A percentile compares a stretch with the other conserved stretches of the same genome.
These are phyloP conservation scores for Parafenestella ontariensis DNA, from an alignment of 2,329 filamentous ascomycete species.

Conservation along the genomic window DNA sequence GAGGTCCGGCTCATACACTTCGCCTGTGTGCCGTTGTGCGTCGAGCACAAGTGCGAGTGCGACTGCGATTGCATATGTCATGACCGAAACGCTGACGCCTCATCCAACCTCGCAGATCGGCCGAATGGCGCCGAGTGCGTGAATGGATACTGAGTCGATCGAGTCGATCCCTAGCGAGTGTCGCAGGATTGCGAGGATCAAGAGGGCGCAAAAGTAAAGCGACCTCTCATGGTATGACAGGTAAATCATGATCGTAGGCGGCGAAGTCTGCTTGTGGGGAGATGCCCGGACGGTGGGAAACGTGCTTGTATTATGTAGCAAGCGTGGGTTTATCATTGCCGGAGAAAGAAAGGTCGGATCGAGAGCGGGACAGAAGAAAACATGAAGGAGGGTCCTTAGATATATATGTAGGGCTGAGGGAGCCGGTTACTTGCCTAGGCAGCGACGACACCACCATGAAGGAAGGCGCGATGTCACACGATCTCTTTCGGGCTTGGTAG, in stretches of 20 bases:
- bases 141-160: not conserved
- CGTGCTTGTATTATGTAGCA: constrained; percentile 8
- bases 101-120: constrained; percentile 7
- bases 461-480: constrained; percentile 6
- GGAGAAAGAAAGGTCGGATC: constrained; percentile 4
- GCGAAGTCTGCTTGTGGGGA: constrained; percentile 20
- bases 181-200: constrained; percentile 1
- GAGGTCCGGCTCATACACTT: not conserved
- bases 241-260: constrained; percentile 11
- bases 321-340: constrained; percentile 8
- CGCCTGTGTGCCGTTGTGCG: not conserved
- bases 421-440: constrained; percentile 10
- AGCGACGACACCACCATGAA: constrained; percentile 4
- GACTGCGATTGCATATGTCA: not conserved
- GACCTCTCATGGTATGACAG: constrained; percentile 26
- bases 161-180: not conserved
- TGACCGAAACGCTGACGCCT: constrained; percentile 11
- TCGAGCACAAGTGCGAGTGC: not conserved
- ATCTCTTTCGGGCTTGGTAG: not conserved
- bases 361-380: constrained; percentile 1
- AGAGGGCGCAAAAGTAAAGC: constrained; percentile 23
- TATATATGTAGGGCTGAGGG: constrained; percentile 14
- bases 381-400: constrained; percentile 5
- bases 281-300: constrained; percentile 15
- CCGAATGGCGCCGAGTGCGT: constrained; percentile 4